Evolutionary conservation across 805 yeast genomes (phyloP).

Genomic region (Candida insectorum): DNA sequence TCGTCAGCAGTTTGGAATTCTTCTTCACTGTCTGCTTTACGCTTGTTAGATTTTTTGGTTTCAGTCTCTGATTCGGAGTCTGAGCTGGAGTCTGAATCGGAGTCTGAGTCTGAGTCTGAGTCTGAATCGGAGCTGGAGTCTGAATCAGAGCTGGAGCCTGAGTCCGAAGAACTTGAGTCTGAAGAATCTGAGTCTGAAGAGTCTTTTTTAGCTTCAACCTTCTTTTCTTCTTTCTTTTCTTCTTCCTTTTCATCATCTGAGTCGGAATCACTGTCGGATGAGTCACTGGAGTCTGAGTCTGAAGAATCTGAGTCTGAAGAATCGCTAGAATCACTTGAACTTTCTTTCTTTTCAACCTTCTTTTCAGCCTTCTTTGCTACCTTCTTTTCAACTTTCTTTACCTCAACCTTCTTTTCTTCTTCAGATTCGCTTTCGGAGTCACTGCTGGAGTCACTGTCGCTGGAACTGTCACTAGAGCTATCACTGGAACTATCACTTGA

Average conservation of each 20-base stretch:
- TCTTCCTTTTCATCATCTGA: slow-evolving; percentile 14
- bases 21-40: slow-evolving; percentile 36
- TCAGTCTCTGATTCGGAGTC: slow-evolving; percentile 22
- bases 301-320: slow-evolving; percentile 13
- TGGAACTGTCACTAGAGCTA: background rate
- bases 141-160: slow-evolving; percentile 3
- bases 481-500: slow-evolving; percentile 5
- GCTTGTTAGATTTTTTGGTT: slow-evolving; percentile 29
- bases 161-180: slow-evolving; percentile 14
- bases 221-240: slow-evolving; percentile 24
- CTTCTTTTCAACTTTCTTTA: slow-evolving; percentile 1
- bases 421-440: slow-evolving; percentile 5
- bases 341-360: slow-evolving; percentile 20
- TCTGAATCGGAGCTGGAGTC: slow-evolving; percentile 24
- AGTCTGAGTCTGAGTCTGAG: slow-evolving; percentile 16
- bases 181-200: slow-evolving; percentile 14
- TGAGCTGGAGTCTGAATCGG: slow-evolving; percentile 15
- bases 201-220: slow-evolving; percentile 21
- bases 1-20: slow-evolving; percentile 32
- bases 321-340: slow-evolving; percentile 15
- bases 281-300: slow-evolving; percentile 14
- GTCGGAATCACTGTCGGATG: slow-evolving; percentile 4
- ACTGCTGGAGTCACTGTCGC: slow-evolving; percentile 2
- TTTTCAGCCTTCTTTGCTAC: slow-evolving; percentile 20
- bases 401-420: slow-evolving; percentile 13